Evolutionary conservation across 2,329 filamentous ascomycete genomes (phyloP).

Genomic region (Bipolaris oryzae): DNA sequence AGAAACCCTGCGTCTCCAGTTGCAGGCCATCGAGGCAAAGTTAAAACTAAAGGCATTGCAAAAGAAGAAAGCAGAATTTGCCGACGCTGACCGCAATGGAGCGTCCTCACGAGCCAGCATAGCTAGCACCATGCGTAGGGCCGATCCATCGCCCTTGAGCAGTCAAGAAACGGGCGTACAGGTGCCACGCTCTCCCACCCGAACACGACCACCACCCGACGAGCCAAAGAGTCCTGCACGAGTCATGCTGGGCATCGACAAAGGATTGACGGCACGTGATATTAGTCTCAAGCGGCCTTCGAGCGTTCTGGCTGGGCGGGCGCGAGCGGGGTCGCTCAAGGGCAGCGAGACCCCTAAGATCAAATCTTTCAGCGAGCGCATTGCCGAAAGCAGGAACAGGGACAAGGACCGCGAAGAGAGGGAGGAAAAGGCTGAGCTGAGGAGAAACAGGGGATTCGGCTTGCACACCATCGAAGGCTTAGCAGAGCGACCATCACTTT

Average conservation of each 20-base stretch:
- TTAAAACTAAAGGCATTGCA: conserved; percentile 87
- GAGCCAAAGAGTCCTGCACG: conserved; percentile 77
- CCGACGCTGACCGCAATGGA: conserved; percentile 28
- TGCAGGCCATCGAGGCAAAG: conserved; percentile 87
- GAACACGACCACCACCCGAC: conserved; percentile 53
- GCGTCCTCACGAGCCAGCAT: conserved; percentile 38
- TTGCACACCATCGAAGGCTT: conserved; percentile 37
- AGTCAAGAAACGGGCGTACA: conserved; percentile 59
- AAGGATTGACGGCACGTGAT: conserved; percentile 79
- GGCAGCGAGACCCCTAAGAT: conserved; percentile 31
- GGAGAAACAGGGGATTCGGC: conserved; percentile 51
- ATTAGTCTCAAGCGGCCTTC: conserved; percentile 75
- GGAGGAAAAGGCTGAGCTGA: conserved; percentile 51
- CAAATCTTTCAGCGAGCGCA: conserved; percentile 82
- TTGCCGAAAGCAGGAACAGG: conserved; percentile 68
- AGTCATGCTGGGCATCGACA: conserved; percentile 85
- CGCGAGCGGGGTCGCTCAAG: conserved; percentile 53
- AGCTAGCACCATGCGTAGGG: conserved; percentile 26
- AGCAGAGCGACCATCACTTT: conserved; percentile 30
- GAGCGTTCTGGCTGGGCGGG: conserved; percentile 15
- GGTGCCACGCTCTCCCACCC: conserved; percentile 76
- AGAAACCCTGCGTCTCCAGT: conserved; percentile 82
- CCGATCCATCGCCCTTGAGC: conserved; percentile 32
- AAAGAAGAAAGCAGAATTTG: conserved; percentile 50
- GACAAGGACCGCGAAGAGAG: conserved; percentile 54